A percentile compares a stretch with the other conserved stretches of the same genome.
Evolutionary conservation across 2,329 filamentous ascomycete species (phyloP).

Genomic region (Scedosporium boydii): DNA sequence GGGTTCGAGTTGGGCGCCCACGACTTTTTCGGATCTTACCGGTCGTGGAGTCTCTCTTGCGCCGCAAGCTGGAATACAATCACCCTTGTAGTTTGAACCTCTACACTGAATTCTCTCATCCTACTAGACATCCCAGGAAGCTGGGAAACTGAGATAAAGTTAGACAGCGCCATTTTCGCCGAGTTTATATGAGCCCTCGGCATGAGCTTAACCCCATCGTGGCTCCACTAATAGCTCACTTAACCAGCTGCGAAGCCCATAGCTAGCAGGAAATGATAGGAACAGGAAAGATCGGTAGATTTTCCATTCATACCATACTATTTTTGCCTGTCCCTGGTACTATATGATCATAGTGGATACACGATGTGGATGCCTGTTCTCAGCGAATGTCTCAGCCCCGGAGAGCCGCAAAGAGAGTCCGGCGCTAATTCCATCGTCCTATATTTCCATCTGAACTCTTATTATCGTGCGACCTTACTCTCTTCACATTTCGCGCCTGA

Average conservation of each 20-base stretch:
- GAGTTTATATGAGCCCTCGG: not conserved
- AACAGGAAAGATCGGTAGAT: not conserved
- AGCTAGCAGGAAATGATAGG: not conserved
- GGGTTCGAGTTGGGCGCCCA: too few relatives aligned
- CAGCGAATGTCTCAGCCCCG: not conserved
- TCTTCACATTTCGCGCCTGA: too few relatives aligned
- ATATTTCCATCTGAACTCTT: not conserved
- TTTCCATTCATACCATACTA: not conserved
- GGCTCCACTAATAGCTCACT: not conserved
- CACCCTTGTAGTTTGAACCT: too few relatives aligned
- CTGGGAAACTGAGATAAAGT: not conserved
- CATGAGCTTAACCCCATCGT: too few relatives aligned
- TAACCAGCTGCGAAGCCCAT: not conserved
- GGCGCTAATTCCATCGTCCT: not conserved
- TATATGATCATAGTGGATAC: not conserved
- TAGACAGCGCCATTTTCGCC: not conserved
- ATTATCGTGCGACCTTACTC: too few relatives aligned
- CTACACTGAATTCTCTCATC: too few relatives aligned
- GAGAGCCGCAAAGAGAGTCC: not conserved
- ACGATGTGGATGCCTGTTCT: too few relatives aligned
- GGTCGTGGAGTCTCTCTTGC: too few relatives aligned
- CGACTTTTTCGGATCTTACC: too few relatives aligned
- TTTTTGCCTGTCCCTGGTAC: not conserved
- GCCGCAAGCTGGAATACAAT: too few relatives aligned
- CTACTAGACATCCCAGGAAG: too few relatives aligned